Evolutionary conservation across 352 stramenopile genomes (phyloP).

Genomic region (Pythium pyrilobum): DNA sequence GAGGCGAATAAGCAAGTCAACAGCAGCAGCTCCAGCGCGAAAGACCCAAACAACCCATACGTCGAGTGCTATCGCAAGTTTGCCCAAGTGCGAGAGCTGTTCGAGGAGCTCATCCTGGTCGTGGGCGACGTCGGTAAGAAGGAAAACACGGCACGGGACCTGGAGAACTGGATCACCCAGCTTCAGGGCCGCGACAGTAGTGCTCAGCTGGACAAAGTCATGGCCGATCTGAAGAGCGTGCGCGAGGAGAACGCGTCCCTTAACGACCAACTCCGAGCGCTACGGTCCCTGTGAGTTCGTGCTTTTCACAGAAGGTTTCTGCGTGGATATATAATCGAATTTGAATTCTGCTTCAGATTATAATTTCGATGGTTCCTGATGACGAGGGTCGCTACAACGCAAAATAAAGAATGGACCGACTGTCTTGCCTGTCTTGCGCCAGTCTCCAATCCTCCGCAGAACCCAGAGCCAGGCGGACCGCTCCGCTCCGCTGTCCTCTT

Average conservation of each 20-base stretch:
- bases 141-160: conserved; percentile 66
- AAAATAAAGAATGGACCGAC: no score
- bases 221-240: conserved; percentile 66
- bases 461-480: no score
- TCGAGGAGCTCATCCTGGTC: conserved; percentile 72
- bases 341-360: background rate
- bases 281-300: conserved; percentile 1
- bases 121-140: conserved; percentile 67
- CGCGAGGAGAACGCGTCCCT: conserved; percentile 63
- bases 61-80: conserved; percentile 86
- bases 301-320: no score
- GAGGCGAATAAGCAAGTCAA: conserved; percentile 33
- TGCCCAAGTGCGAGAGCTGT: conserved; percentile 72
- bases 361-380: no score
- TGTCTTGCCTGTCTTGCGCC: no score
- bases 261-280: conserved; percentile 22
- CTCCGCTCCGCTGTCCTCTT: no score
- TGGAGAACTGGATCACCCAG: conserved; percentile 83
- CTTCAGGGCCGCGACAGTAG: conserved; percentile 67
- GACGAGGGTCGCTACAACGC: no score
- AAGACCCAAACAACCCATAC: conserved; percentile 32
- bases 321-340: background rate
- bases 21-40: background rate
- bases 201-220: conserved; percentile 63
- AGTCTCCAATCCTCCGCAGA: no score